Conservation (phyloP, 176 grass and related monocot species). For the Melocanna baccifera region DNA sequence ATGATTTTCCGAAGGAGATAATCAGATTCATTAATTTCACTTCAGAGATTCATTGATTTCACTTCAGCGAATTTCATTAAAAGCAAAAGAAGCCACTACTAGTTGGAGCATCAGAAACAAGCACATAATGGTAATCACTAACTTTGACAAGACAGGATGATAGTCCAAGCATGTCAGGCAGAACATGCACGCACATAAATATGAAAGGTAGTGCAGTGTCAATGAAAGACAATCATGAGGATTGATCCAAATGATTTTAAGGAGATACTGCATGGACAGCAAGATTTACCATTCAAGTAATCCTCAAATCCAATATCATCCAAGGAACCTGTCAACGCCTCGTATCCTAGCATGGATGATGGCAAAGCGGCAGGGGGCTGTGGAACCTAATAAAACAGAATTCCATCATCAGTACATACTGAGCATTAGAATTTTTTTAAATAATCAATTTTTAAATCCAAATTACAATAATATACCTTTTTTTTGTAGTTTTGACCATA, state of each 20-base stretch:
- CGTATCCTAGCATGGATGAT: slow-evolving; percentile 75
- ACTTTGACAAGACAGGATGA: neutral
- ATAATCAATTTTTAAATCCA: no score
- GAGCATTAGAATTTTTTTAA: no score
- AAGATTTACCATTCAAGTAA: slow-evolving; percentile 71
- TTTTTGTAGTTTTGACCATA: no score
- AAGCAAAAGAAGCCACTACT: neutral
- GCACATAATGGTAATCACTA: neutral
- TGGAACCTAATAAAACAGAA: slow-evolving; percentile 50
- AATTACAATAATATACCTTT: no score
- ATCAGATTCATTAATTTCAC: neutral
- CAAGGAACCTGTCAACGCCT: slow-evolving; percentile 61
- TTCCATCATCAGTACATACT: neutral
- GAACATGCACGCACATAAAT: neutral
- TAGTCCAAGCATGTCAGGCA: neutral
- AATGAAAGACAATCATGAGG: neutral
- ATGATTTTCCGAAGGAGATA: neutral
- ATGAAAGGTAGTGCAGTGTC: neutral
- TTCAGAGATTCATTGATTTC: neutral
- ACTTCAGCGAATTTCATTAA: neutral
- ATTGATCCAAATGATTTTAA: neutral
- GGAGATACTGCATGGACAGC: neutral
- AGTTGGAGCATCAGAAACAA: neutral
- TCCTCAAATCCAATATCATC: slow-evolving; percentile 77
- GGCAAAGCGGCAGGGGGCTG: slow-evolving; percentile 62